A percentile compares a stretch with the other conserved stretches of the same genome.
phyloP scores from a whole-genome alignment of 345 rosid species.

The Kernera saxatilis region DNA sequence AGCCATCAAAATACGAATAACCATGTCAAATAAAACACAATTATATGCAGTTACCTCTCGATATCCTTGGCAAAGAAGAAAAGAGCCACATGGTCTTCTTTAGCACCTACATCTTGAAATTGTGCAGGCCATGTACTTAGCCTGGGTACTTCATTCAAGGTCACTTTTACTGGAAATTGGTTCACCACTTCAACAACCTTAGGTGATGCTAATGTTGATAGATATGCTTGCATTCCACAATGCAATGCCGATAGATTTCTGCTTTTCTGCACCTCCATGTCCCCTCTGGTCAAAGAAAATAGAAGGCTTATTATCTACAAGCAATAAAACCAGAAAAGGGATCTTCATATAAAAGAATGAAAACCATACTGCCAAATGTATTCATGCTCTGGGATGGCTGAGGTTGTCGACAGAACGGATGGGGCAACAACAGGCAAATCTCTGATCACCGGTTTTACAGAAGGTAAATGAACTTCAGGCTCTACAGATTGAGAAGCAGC shows the following conservation, averaged over 20 bases:
- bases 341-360: slow-evolving; percentile 11
- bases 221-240: slow-evolving; percentile 79
- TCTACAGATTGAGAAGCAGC: slow-evolving; percentile 28
- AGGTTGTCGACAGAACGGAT: slow-evolving; percentile 30
- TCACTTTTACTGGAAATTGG: slow-evolving; percentile 50
- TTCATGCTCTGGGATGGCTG: slow-evolving; percentile 75
- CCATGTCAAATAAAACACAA: neutral
- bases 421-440: slow-evolving; percentile 34
- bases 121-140: slow-evolving; percentile 76
- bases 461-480: slow-evolving; percentile 31
- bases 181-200: slow-evolving; percentile 62
- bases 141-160: slow-evolving; percentile 76
- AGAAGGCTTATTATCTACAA: slow-evolving; percentile 5
- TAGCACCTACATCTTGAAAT: slow-evolving; percentile 62
- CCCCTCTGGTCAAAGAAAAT: slow-evolving; percentile 61
- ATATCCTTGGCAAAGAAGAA: slow-evolving; percentile 91
- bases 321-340: neutral
- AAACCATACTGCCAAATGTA: slow-evolving; percentile 87
- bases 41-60: slow-evolving; percentile 50
- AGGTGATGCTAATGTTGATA: slow-evolving; percentile 60
- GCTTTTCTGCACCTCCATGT: slow-evolving; percentile 57
- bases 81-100: slow-evolving; percentile 84
- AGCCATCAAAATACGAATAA: neutral
- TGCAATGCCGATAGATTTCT: slow-evolving; percentile 38
- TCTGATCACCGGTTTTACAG: slow-evolving; percentile 21